A percentile compares a stretch with the other conserved stretches of the same genome.
Evolutionary conservation across 2,329 filamentous ascomycete species (phyloP).

Genomic region (Pochonia chlamydosporia): DNA sequence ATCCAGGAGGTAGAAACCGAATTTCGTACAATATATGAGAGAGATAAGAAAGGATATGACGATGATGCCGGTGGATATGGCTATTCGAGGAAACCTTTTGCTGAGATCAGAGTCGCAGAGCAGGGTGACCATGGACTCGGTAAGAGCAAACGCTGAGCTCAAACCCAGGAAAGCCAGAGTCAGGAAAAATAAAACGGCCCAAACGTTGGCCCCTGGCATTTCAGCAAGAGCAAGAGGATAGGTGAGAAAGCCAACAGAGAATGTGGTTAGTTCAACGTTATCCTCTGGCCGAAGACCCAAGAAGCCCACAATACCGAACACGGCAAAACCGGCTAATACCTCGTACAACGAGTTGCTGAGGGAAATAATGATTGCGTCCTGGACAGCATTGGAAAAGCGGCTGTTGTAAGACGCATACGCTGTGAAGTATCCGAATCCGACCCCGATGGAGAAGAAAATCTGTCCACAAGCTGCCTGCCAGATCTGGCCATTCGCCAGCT

Average conservation of each 20-base stretch:
- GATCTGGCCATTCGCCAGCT: slow-evolving; percentile 17
- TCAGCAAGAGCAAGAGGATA: slow-evolving; percentile 45
- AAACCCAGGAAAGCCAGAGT: slow-evolving; percentile 48
- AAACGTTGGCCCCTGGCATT: slow-evolving; percentile 51
- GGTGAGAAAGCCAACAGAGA: slow-evolving; percentile 48
- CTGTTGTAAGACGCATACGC: slow-evolving; percentile 39
- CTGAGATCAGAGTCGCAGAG: slow-evolving; percentile 37
- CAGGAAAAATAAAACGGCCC: slow-evolving; percentile 47
- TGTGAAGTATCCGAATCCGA: slow-evolving; percentile 41
- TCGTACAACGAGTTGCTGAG: slow-evolving; percentile 47
- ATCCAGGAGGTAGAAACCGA: slow-evolving; percentile 39
- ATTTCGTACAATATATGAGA: slow-evolving; percentile 43
- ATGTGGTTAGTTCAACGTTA: slow-evolving; percentile 36
- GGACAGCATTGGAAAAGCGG: slow-evolving; percentile 29
- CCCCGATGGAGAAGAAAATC: slow-evolving; percentile 25
- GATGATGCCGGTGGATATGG: slow-evolving; percentile 39
- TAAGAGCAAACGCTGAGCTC: slow-evolving; percentile 43
- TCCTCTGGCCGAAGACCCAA: slow-evolving; percentile 24
- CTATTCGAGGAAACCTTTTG: slow-evolving; percentile 26
- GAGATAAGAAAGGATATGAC: slow-evolving; percentile 41
- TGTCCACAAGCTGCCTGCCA: slow-evolving; percentile 50
- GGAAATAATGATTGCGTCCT: slow-evolving; percentile 49
- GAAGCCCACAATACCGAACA: slow-evolving; percentile 46
- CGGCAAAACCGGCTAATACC: slow-evolving; percentile 33
- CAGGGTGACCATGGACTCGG: slow-evolving; percentile 39